Percentiles rank a stretch among this genome's conserved stretches.
Evolutionary conservation across 2,329 filamentous ascomycete genomes (phyloP).

Genomic region (Aspergillus unguis): DNA sequence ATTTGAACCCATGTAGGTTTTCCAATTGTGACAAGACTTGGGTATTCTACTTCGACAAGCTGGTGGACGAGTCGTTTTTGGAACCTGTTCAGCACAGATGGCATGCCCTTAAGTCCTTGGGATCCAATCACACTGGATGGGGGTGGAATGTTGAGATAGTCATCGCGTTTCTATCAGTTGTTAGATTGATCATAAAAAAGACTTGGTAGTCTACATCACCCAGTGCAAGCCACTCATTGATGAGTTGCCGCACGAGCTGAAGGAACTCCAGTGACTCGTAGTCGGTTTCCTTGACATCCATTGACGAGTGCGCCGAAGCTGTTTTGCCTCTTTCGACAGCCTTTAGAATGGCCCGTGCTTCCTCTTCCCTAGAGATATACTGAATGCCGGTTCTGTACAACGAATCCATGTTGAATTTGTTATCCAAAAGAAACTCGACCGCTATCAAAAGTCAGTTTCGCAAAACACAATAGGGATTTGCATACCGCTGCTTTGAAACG

Average conservation of each 20-base stretch:
- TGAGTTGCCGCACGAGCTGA: constrained; percentile 42
- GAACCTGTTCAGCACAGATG: constrained; percentile 50
- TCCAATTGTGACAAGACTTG: constrained; percentile 37
- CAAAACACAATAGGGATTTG: background rate
- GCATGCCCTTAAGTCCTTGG: constrained; percentile 17
- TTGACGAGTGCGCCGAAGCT: constrained; percentile 33
- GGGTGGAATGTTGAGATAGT: constrained; percentile 48
- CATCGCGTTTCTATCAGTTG: constrained; percentile 22
- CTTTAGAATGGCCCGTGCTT: constrained; percentile 46
- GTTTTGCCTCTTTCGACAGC: constrained; percentile 42
- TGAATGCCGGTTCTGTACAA: constrained; percentile 57
- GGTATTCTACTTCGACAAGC: constrained; percentile 60
- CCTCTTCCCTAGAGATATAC: constrained; percentile 62
- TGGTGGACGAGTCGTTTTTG: constrained; percentile 66
- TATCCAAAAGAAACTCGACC: constrained; percentile 57
- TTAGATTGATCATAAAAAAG: background rate
- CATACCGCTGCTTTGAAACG: constrained; percentile 54
- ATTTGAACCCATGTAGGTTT: constrained; percentile 42
- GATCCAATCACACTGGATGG: constrained; percentile 21
- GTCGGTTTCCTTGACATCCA: constrained; percentile 53
- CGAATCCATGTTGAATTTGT: constrained; percentile 57
- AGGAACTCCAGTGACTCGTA: constrained; percentile 53
- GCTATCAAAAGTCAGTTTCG: constrained; percentile 35
- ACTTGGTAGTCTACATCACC: constrained; percentile 19
- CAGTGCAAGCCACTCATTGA: constrained; percentile 46